These are phyloP conservation scores for Pichia cabralensis DNA, from an alignment of 805 yeast genomes.

Conservation along the genomic window DNA sequence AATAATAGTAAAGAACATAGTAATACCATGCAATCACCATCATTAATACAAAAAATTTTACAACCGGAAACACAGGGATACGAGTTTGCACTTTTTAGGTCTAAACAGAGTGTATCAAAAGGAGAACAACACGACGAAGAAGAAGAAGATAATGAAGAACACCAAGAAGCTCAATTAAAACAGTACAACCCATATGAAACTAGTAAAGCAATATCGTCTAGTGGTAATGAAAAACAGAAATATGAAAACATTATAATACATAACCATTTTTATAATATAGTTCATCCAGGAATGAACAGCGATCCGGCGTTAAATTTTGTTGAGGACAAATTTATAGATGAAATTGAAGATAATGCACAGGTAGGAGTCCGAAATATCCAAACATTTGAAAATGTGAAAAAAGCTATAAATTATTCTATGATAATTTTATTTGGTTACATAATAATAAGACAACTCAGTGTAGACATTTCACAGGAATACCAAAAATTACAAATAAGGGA, in stretches of 20 bases:
- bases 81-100: conserved; percentile 3
- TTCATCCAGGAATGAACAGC: background rate
- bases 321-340: background rate
- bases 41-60: no score
- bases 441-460: conserved; percentile 23
- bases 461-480: conserved; percentile 45
- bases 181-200: no score
- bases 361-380: background rate
- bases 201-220: no score
- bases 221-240: no score
- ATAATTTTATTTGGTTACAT: background rate
- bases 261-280: conserved; percentile 10
- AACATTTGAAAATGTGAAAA: background rate
- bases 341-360: background rate
- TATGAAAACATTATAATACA: conserved; percentile 7
- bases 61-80: conserved; percentile 11
- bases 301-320: background rate
- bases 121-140: no score
- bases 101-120: no score
- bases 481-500: conserved; percentile 36
- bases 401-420: conserved; percentile 7
- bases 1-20: no score
- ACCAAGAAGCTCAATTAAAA: no score
- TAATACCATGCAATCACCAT: no score
- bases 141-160: no score